These are phyloP conservation scores for Westerdykella sp. DNA, from an alignment of 2,329 filamentous ascomycete species.

Conservation along the genomic window DNA sequence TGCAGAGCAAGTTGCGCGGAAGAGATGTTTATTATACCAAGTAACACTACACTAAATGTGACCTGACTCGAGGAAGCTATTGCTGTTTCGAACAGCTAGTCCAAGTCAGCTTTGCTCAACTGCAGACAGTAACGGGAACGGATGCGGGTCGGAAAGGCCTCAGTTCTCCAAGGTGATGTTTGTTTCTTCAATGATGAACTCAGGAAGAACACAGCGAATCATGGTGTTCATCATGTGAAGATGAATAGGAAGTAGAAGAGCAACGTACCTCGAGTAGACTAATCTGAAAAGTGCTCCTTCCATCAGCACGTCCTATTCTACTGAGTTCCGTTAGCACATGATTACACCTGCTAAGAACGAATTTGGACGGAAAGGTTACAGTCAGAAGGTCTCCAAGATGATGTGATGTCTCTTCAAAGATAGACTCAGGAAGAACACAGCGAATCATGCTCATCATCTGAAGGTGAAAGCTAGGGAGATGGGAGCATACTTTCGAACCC, in stretches of 20 bases:
- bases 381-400: conserved; percentile 53
- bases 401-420: conserved; percentile 54
- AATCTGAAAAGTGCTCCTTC: no score
- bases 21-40: no score
- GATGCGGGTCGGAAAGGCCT: not conserved
- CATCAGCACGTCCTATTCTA: no score
- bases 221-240: conserved; percentile 50
- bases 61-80: no score
- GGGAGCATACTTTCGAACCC: conserved; percentile 13
- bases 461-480: conserved; percentile 7
- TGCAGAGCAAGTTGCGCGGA: no score
- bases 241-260: conserved; percentile 5
- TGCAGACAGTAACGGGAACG: not conserved
- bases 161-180: conserved; percentile 7
- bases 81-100: not conserved
- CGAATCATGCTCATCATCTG: conserved; percentile 56
- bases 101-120: not conserved
- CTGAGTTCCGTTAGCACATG: no score
- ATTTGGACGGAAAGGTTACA: not conserved
- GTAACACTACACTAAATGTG: no score
- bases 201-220: conserved; percentile 61
- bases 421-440: conserved; percentile 60
- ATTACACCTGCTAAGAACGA: not conserved
- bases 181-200: conserved; percentile 47
- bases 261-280: conserved; percentile 8